Base-by-base conservation (phyloP, 2,329 filamentous ascomycete species). In the Aspergillaceae sp. region DNA sequence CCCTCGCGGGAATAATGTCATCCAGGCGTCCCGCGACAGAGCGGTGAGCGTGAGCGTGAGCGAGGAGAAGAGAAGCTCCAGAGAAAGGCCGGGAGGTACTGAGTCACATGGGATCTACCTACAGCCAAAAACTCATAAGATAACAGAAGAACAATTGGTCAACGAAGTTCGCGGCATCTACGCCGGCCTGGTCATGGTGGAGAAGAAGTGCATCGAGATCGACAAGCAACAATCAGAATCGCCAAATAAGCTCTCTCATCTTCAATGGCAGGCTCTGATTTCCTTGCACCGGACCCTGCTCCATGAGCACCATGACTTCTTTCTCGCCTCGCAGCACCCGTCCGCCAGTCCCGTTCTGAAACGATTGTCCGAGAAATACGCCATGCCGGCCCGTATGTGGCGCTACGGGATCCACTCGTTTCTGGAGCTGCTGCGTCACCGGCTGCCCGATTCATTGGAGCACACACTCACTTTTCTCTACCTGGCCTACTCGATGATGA, bases 301-400 rank as follows among this genome's bases (percentile, higher is more conserved):
- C 0, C 81, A 92, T 51, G 87, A 94, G 49, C 85, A 91, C 47
- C 84, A 90, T 48, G 87, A 91, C 50, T 91, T 91, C 57, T 90
- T 96, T 48, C 71, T 95, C 1, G 90, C 90, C 0, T 86, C 81
- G 0, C 89, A 96, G 54, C 89, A 97, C 58, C 90, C 88, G 0
- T 84, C 83, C 0, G 87, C 88, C 0, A 86, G 77, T 27, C 74
- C 75, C 0, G 79, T 83, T 0, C 63, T 97, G 0, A 75, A 78
- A 3, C 72, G 79, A 0, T 65, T 96, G 0, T 84, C 89, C 0
- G 76, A 77, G 0, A 92, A 92, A 50, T 95, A 95, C 55, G 82
- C 82, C 0, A 96, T 97, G 87, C 90, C 91, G 0, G 88, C 87
- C 0, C 74, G 91, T 0, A 92, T 97, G 86, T 97, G 92, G 92